Evolutionary conservation across 179 eudicot genomes (phyloP).

Genomic region (Amaranthus tricolor): DNA sequence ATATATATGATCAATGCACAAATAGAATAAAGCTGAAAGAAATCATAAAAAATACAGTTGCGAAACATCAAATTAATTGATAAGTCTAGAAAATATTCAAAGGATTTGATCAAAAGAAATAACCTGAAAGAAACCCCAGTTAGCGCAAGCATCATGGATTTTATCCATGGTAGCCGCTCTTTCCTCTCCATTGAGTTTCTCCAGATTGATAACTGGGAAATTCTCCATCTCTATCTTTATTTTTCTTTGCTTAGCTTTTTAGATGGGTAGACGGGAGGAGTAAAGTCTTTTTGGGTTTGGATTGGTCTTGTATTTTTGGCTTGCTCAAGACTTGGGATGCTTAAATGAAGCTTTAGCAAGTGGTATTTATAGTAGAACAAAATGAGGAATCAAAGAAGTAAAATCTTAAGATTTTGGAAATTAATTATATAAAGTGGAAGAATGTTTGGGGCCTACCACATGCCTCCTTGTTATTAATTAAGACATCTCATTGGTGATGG

Average conservation of each 20-base stretch:
- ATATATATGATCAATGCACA: too few species aligned
- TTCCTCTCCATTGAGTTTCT: constrained; percentile 60
- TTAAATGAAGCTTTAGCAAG: background rate
- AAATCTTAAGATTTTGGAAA: background rate
- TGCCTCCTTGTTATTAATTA: constrained; percentile 21
- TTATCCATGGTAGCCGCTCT: constrained; percentile 57
- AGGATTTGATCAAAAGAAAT: background rate
- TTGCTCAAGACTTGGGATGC: background rate
- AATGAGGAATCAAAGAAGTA: background rate
- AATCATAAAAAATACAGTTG: too few species aligned
- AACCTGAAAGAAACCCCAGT: constrained; percentile 86
- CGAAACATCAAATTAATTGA: too few species aligned
- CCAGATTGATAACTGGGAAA: constrained; percentile 65
- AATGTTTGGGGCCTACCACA: constrained; percentile 27
- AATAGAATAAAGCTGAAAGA: too few species aligned
- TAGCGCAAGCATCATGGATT: constrained; percentile 68
- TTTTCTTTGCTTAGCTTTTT: background rate
- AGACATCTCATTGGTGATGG: constrained; percentile 4
- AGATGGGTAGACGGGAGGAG: background rate
- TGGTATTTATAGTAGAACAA: constrained; percentile 26
- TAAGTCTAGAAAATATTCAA: too few species aligned
- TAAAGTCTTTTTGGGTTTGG: background rate
- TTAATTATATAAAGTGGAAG: constrained; percentile 3
- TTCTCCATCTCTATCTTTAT: constrained; percentile 24
- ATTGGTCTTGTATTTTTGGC: background rate